A percentile compares a stretch with the other conserved stretches of the same genome.
These are phyloP conservation scores for Zymoseptoria ardabiliae DNA, from an alignment of 2,329 filamentous ascomycete species.

Conservation along the genomic window DNA sequence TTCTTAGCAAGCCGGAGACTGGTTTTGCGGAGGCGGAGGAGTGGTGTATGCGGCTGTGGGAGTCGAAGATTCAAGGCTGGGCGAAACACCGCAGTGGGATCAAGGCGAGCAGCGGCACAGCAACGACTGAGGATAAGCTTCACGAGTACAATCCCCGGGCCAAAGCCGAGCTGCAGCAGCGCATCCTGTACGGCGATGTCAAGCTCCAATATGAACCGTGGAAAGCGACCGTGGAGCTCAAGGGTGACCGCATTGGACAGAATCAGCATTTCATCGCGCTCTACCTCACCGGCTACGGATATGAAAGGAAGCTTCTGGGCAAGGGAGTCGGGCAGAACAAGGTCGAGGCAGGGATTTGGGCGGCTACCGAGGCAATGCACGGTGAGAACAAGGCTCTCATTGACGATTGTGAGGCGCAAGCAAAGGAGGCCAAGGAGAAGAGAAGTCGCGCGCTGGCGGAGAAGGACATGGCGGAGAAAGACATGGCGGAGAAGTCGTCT, in stretches of 20 bases:
- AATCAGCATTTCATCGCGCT: slow-evolving; percentile 52
- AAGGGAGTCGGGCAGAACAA: slow-evolving; percentile 59
- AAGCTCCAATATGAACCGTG: slow-evolving; percentile 44
- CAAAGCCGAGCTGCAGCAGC: slow-evolving; percentile 33
- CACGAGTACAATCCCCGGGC: slow-evolving; percentile 31
- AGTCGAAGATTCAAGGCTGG: slow-evolving; percentile 49
- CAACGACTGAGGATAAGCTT: slow-evolving; percentile 2
- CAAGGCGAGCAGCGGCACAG: slow-evolving; percentile 5
- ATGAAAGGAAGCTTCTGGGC: slow-evolving; percentile 54
- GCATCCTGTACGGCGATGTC: slow-evolving; percentile 27
- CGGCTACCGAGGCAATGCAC: slow-evolving; percentile 54
- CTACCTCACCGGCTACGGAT: slow-evolving; percentile 63
- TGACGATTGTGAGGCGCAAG: slow-evolving; percentile 21
- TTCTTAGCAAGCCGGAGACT: slow-evolving; percentile 57
- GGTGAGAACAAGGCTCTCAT: slow-evolving; percentile 34
- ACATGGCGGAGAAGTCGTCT: slow-evolving; percentile 2
- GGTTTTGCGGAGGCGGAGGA: slow-evolving; percentile 55
- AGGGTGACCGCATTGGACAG: slow-evolving; percentile 45
- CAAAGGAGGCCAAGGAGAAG: slow-evolving; percentile 11
- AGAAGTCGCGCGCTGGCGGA: background rate
- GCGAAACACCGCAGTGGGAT: background rate
- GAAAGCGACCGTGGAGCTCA: slow-evolving; percentile 47
- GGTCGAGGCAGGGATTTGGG: slow-evolving; percentile 60
- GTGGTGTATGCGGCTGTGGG: slow-evolving; percentile 75
- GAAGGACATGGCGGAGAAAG: slow-evolving; percentile 3